These are phyloP conservation scores for Termitomyces sp. DNA, from an alignment of 768 basidiomycete genomes.

Conservation along the genomic window DNA sequence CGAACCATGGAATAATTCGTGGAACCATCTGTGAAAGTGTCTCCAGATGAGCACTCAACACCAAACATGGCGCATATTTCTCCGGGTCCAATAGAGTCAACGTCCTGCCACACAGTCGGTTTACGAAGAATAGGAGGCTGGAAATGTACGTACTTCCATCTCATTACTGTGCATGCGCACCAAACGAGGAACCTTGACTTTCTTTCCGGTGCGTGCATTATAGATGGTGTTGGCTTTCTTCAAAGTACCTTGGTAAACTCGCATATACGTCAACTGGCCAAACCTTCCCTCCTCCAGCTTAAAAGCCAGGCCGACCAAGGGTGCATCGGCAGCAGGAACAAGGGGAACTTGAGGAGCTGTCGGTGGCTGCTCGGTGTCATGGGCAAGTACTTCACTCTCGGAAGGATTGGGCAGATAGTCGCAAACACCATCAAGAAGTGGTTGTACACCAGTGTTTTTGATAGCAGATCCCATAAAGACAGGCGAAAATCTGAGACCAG, in stretches of 20 bases:
- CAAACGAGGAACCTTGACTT: constrained; percentile 91
- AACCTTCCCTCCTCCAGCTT: constrained; percentile 97
- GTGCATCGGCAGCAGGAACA: constrained; percentile 76
- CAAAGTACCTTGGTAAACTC: constrained; percentile 93
- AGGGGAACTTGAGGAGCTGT: constrained; percentile 69
- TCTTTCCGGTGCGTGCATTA: constrained; percentile 94
- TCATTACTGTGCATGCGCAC: constrained; percentile 99
- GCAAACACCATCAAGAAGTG: constrained; percentile 91
- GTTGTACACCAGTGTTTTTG: constrained; percentile 95
- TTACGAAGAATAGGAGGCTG: background rate
- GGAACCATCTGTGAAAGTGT: constrained; percentile 93
- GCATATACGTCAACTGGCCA: constrained; percentile 97
- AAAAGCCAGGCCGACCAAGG: constrained; percentile 93
- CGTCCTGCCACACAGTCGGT: constrained; percentile 50
- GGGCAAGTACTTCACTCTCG: constrained; percentile 72
- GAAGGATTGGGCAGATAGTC: constrained; percentile 90
- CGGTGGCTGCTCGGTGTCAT: constrained; percentile 68
- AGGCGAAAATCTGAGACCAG: constrained; percentile 86
- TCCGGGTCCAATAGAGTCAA: constrained; percentile 89
- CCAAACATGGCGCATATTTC: constrained; percentile 99
- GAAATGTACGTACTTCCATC: constrained; percentile 72
- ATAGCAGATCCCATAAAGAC: constrained; percentile 97
- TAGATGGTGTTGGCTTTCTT: constrained; percentile 82
- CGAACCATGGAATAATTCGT: constrained; percentile 89
- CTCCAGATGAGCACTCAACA: constrained; percentile 95